Percentiles rank a stretch among this genome's conserved stretches.
Conservation (phyloP, 495 filamentous ascomycete species). For the Talaromyces adpressus region DNA sequence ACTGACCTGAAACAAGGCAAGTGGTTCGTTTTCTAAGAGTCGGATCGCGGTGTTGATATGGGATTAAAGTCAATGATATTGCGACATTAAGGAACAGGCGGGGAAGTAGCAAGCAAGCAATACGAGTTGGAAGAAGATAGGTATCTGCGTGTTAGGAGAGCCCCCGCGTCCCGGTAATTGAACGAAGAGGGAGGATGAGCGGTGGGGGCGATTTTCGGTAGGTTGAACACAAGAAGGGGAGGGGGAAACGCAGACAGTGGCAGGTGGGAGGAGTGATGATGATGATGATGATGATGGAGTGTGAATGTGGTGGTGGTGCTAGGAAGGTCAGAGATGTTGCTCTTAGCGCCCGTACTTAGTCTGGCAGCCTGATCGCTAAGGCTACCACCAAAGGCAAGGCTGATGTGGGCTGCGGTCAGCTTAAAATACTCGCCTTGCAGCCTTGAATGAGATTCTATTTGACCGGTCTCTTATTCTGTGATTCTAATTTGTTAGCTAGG, state of each 20-base stretch:
- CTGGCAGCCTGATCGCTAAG: conserved; percentile 6
- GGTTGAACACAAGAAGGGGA: neutral
- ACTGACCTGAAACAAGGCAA: neutral
- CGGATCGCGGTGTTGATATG: neutral
- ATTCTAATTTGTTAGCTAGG: neutral
- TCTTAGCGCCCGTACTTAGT: neutral
- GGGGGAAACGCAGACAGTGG: neutral
- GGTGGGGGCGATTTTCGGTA: neutral
- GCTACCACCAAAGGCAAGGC: neutral
- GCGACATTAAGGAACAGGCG: conserved; percentile 5
- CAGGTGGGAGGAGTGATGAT: neutral
- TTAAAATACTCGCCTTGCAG: neutral
- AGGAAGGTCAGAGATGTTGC: neutral
- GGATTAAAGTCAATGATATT: neutral
- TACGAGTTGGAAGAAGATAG: neutral
- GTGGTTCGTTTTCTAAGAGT: neutral
- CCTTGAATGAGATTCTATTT: neutral
- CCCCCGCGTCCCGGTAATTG: neutral
- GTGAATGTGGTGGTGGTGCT: neutral
- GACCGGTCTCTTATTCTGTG: neutral
- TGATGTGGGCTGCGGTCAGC: neutral
- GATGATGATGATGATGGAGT: neutral
- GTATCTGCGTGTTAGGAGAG: neutral
- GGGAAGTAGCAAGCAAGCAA: conserved; percentile 1
- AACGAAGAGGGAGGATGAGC: neutral